Evolutionary conservation across 2,329 filamentous ascomycete genomes (phyloP).

Genomic region (Aspergillus viridinutans): DNA sequence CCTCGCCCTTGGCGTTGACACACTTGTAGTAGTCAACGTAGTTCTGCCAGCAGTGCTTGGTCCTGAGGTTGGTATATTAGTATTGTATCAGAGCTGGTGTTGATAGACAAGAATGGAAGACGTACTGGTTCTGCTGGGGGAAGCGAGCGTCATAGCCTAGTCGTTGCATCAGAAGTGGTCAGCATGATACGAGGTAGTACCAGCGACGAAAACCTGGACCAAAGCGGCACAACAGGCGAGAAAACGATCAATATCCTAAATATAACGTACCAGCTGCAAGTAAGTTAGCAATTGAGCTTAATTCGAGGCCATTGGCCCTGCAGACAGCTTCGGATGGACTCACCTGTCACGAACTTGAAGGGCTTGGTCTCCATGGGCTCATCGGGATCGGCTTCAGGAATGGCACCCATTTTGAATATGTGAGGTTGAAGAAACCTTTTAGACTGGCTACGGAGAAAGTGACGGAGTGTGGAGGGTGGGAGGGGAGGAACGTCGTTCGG

Average conservation of each 20-base stretch:
- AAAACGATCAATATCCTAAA: slow-evolving; percentile 10
- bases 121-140: slow-evolving; percentile 79
- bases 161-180: slow-evolving; percentile 31
- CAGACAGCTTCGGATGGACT: slow-evolving; percentile 35
- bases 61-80: slow-evolving; percentile 39
- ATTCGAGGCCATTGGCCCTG: slow-evolving; percentile 24
- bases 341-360: slow-evolving; percentile 99
- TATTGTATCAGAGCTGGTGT: not conserved
- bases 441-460: slow-evolving; percentile 10
- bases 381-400: slow-evolving; percentile 57
- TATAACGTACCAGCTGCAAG: slow-evolving; percentile 46
- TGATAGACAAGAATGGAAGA: slow-evolving; percentile 1
- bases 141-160: slow-evolving; percentile 99
- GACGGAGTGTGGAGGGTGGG: slow-evolving; percentile 15
- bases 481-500: slow-evolving; percentile 19
- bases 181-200: slow-evolving; percentile 18
- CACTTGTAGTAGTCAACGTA: slow-evolving; percentile 99
- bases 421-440: slow-evolving; percentile 15
- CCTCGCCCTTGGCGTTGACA: slow-evolving; percentile 96
- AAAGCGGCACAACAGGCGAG: slow-evolving; percentile 6
- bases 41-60: slow-evolving; percentile 99
- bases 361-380: slow-evolving; percentile 91
- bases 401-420: slow-evolving; percentile 75
- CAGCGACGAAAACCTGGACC: slow-evolving; percentile 7
- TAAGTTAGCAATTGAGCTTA: slow-evolving; percentile 39